Evolutionary conservation across 2,329 filamentous ascomycete genomes (phyloP).

Genomic region (Akanthomyces dipterigenus): DNA sequence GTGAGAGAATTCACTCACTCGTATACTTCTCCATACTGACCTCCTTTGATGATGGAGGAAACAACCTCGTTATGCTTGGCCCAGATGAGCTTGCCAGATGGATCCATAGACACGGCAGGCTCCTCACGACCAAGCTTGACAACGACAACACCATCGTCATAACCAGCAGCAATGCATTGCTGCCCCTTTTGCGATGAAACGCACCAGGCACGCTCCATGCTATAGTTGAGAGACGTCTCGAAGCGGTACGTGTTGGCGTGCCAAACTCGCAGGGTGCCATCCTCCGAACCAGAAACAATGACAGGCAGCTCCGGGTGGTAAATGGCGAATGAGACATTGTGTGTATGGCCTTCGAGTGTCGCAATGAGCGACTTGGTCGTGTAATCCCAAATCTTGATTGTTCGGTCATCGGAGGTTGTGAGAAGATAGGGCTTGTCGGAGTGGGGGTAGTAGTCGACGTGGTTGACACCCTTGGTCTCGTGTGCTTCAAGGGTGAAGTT

Average conservation of each 20-base stretch:
- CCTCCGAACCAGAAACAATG: conserved; percentile 96
- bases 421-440: conserved; percentile 80
- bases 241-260: conserved; percentile 95
- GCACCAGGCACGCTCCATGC: conserved; percentile 94
- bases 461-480: conserved; percentile 95
- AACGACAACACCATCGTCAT: conserved; percentile 95
- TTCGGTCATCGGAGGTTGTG: conserved; percentile 92
- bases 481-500: conserved; percentile 97
- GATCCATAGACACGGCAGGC: conserved; percentile 95
- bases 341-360: conserved; percentile 92
- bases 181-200: conserved; percentile 91
- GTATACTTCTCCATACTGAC: conserved; percentile 30
- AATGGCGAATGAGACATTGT: conserved; percentile 96
- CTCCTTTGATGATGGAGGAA: conserved; percentile 86
- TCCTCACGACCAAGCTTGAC: conserved; percentile 97
- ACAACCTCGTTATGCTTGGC: conserved; percentile 92
- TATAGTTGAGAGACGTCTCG: conserved; percentile 94
- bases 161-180: conserved; percentile 91
- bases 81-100: conserved; percentile 93
- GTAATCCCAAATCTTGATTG: conserved; percentile 98
- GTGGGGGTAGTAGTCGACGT: conserved; percentile 82
- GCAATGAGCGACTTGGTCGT: conserved; percentile 96
- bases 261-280: conserved; percentile 97
- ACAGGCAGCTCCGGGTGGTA: conserved; percentile 96
- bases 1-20: conserved; percentile 1